Base-by-base conservation (phyloP, 2,329 filamentous ascomycete genomes). In the Fusarium incarnatum region DNA sequence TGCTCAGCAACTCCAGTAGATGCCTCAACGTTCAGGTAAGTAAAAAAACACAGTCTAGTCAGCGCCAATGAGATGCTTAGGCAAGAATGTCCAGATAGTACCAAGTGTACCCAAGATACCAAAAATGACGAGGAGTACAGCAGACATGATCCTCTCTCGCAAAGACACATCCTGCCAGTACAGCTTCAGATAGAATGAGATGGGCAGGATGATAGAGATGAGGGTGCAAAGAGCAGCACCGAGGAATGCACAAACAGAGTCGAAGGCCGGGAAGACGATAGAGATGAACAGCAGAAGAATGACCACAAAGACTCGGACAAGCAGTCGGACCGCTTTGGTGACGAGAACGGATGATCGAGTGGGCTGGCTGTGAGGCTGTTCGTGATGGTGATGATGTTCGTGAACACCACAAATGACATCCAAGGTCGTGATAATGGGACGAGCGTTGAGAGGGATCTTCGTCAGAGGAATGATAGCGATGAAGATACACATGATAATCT, bases 391-490 rank as follows among this genome's bases (percentile, higher is more conserved):
- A 46, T 80, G 77, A 54, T 80, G 79, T 56, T 79, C 79, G 76
- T 92, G 90, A 45, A 98, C 85, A 47, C 94, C 94, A 64, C 89
- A 86, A 60, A 97, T 82, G 50, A 96, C 88, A 82, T 98, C 96
- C 55, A 93, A 81, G 0, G 94, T 98, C 32, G 91, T 91, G 70
- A 97, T 88, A 72, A 98, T 94, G 13, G 95, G 96, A 3, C 94
- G 91, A 11, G 92, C 91, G 78, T 94, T 97, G 37, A 98, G 84
- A 1, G 94, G 94, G n/a, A 98, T 90, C 81, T 99, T 99, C 37
- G 95, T 98, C 54, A 99, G 83, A 1, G 95, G 96, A 69, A 98
- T 97, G 77, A 98, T 94, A 76, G 92, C 92, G 73, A 98, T 92
- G 79, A 94, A 95, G 67, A 93, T 84, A 70, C 94, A 94, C 79